Base-by-base conservation (phyloP, 306 rosid species). In the Vigna radiata region DNA sequence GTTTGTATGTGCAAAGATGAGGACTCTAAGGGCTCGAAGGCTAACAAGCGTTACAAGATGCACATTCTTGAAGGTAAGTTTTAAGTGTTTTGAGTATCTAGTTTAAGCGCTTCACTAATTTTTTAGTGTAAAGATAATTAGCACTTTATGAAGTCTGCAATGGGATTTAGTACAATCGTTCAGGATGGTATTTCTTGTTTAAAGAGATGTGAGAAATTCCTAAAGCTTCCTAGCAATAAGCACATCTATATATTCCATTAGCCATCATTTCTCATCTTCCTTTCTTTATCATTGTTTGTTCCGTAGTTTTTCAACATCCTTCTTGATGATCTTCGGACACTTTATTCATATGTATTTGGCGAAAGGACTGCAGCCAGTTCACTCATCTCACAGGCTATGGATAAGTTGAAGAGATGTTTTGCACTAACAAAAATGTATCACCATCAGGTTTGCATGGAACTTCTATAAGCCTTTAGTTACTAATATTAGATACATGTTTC, bases 11-110 rank as follows among this genome's bases (percentile, higher is more conserved):
- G 31, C 44, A 80, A 80, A 90, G 98, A 75, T 73, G 70, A 87
- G 88, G 85, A 82, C 89, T 81, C 29, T 59, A 67, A 87, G 80
- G 83, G 87, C 79, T 73, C 88, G 7, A 64, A 82, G 86, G 77
- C 74, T 71, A 82, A 79, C 76, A 36, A 73, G 80, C 74, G 61
- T 62, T 62, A 60, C 84, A 52, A 89, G 80, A 77, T 90, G 98
- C 88, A 55, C 87, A 27, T 89, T 90, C 73, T 77, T 91, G 56
- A 87, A 88, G 98, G 98, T 90, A 86, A 76, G 13, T 27, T 36
- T 55, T 50, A 37, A 60, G 52, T 79, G 73, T 81, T 84, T 52
- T 27, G 27, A 52, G 46, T 39, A 12, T 46, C 43, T 58, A 36
- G 25, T 61, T 61, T 48, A 65, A 36, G 70, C n/a, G 48, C 59